Base-by-base conservation (phyloP, 179 eudicot genomes). In the Camellia oleifera region DNA sequence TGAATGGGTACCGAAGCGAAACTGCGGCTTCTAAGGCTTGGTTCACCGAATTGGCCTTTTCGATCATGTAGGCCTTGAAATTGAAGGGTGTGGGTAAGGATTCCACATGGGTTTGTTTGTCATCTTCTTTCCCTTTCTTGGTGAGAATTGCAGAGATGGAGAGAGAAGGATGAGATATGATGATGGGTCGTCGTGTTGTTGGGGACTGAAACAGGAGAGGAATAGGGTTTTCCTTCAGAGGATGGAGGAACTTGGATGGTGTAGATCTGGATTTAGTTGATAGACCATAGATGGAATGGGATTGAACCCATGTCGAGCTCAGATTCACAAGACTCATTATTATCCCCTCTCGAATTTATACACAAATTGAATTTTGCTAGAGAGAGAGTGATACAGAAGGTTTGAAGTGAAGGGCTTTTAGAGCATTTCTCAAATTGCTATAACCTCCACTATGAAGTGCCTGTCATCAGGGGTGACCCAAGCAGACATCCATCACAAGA, bases 21-120 rank as follows among this genome's bases (percentile, higher is more conserved):
- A 93, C 84, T 0, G 93, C 90, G 18, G 17, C 57, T 75, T 89
- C 87, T 40, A 93, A 77, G 40, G 97, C 90, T 54, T 80, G 54
- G 78, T 90, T 87, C 11, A 91, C 92, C 0, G 82, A 80, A 46
- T 58, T 77, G 0, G 91, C 94, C 26, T 88, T 91, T 1, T 78
- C 85, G 0, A 81, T 6, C 91, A 93, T 87, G 60, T 91, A 91
- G 0, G 83, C 0, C 42, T 87, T 85, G 87, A 93, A 91, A 82
- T 87, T 46, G 76, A 93, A 90, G 0, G 79, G 57, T n/a, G 78
- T 8, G 71, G 23, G 40, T 65, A 32, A 18, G 32, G 62, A 52
- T 45, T 66, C 60, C 17, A 58, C 12, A n/a, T 72, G 62, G 78
- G 52, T 52, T 57, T 7, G 48, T 78, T 26, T 32, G 2, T n/a